Evolutionary conservation across 352 stramenopile genomes (phyloP), one percentile per base, ranked within the genome.

Genomic region (Globisporangium abappressorium): DNA sequence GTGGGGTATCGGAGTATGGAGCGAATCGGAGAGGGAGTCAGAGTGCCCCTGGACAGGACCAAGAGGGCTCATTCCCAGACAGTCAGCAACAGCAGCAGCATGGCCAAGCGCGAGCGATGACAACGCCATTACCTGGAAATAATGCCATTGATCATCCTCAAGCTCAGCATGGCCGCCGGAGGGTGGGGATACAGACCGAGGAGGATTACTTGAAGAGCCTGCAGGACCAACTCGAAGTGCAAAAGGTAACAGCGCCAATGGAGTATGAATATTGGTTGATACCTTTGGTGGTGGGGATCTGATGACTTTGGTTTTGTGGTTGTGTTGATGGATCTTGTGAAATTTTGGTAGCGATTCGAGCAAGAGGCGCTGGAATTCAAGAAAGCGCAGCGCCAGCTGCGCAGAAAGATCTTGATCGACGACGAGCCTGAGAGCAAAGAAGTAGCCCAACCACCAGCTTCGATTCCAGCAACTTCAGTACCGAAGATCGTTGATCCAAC

Each of bases 171-270:
- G 55, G 69, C 9, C 68, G 69, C 1, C 65, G 62, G 28, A 51
- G 70, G 0, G 49, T 49, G 6, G 57, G 59, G 7, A 68, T 74
- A 43, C 63, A 70, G 69, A 60, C 73, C 1, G 41, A 70, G 53
- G 81, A 87, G 30, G 76, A 84, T 15, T 80, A 82, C 66, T 28
- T 82, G 12, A 68, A 66, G 33, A 66, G 57, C 3, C 57, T 89
- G 0, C 69, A 86, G 55, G 77, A 86, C 5, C 81, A 89, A 61
- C 83, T 86, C 56, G 72, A 80, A 24, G 43, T 80, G 55, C 85
- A 84, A 46, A 81, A 83, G 75, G 81, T 89, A 30, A 49, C 41
- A 18, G 69, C 57, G 47, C 15, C 38, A 24, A 36, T 26, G 14
- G 6, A 2, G 2, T 47, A 26, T 49, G 43, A 20, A 30, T 9